A percentile compares a stretch with the other conserved stretches of the same genome.
These are phyloP conservation scores for Kodamaea suecica DNA, from an alignment of 1,139 yeast species.

Conservation along the genomic window DNA sequence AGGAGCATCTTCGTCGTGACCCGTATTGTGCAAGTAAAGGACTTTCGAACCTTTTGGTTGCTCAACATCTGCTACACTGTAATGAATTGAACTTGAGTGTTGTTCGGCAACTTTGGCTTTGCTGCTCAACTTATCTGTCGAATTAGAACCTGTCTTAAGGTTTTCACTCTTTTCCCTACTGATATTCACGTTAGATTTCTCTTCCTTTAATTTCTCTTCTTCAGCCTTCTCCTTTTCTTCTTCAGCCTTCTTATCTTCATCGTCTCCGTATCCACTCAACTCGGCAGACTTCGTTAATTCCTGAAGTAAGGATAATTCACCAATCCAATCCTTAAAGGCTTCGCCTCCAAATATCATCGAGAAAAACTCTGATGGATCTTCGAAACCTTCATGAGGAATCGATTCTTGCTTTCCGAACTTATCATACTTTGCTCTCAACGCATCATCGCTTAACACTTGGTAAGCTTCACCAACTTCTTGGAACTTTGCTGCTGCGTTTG, in stretches of 20 bases:
- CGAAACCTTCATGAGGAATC: conserved; percentile 78
- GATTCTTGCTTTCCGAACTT: conserved; percentile 83
- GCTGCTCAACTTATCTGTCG: background rate
- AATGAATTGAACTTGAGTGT: no score
- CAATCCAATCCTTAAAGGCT: conserved; percentile 64
- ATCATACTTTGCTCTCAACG: conserved; percentile 73
- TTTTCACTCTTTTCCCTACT: conserved; percentile 2
- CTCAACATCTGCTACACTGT: no score
- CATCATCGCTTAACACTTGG: conserved; percentile 76
- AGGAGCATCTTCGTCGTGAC: conserved; percentile 17
- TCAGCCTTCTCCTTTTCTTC: conserved; percentile 7
- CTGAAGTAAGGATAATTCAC: conserved; percentile 82
- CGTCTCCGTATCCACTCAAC: conserved; percentile 46
- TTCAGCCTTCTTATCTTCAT: conserved; percentile 24
- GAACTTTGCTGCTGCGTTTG: conserved; percentile 68
- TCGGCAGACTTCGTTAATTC: conserved; percentile 75
- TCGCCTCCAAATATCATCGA: conserved; percentile 87
- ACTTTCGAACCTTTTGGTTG: background rate
- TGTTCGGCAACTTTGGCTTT: no score
- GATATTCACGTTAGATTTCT: no score
- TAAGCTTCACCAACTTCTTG: conserved; percentile 78
- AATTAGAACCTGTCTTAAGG: conserved; percentile 1
- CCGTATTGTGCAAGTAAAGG: conserved; percentile 8
- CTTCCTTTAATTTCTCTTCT: no score
- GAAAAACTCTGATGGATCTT: conserved; percentile 63